Percentiles rank a stretch among this genome's conserved stretches.
Conservation (phyloP, 352 stramenopile species). For the Phytophthora sp. region DNA sequence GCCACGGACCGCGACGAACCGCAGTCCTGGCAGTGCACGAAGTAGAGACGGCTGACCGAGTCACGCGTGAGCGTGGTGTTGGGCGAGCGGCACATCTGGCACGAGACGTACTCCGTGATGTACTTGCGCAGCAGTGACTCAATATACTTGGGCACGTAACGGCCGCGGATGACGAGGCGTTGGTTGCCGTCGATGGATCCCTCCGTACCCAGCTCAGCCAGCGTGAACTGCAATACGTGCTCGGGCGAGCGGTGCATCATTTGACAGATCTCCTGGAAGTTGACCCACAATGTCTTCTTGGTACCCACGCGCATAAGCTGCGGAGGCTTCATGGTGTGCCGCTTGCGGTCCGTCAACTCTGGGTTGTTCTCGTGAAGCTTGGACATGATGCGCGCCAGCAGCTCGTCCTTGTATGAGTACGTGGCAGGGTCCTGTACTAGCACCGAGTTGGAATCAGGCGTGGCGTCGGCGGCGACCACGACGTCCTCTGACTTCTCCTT, state of each 20-base stretch:
- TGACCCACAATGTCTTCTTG: slow-evolving; percentile 99
- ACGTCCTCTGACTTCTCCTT: slow-evolving; percentile 52
- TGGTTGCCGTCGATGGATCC: slow-evolving; percentile 99
- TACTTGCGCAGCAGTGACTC: slow-evolving; percentile 99
- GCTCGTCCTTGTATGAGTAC: slow-evolving; percentile 96
- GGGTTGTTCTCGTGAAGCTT: slow-evolving; percentile 97
- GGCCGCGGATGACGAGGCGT: slow-evolving; percentile 97
- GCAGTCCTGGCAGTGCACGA: slow-evolving; percentile 98
- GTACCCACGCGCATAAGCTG: slow-evolving; percentile 93
- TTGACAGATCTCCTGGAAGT: slow-evolving; percentile 99
- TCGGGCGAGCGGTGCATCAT: slow-evolving; percentile 99
- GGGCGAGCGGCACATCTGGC: slow-evolving; percentile 98
- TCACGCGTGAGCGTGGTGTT: slow-evolving; percentile 99
- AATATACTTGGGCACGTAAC: slow-evolving; percentile 99
- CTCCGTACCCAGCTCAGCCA: slow-evolving; percentile 99
- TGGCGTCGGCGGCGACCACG: slow-evolving; percentile 31
- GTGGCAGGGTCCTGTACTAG: slow-evolving; percentile 89
- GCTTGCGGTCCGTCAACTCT: slow-evolving; percentile 96
- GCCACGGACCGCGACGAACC: slow-evolving; percentile 96
- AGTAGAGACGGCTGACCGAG: slow-evolving; percentile 96
- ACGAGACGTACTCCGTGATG: slow-evolving; percentile 99
- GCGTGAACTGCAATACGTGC: slow-evolving; percentile 99
- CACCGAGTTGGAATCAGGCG: slow-evolving; percentile 54
- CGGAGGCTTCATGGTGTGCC: slow-evolving; percentile 90
- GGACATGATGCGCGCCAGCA: slow-evolving; percentile 94